Conservation (phyloP, 192 early-diverging fungal genomes). For the Entomortierella parvispora region DNA sequence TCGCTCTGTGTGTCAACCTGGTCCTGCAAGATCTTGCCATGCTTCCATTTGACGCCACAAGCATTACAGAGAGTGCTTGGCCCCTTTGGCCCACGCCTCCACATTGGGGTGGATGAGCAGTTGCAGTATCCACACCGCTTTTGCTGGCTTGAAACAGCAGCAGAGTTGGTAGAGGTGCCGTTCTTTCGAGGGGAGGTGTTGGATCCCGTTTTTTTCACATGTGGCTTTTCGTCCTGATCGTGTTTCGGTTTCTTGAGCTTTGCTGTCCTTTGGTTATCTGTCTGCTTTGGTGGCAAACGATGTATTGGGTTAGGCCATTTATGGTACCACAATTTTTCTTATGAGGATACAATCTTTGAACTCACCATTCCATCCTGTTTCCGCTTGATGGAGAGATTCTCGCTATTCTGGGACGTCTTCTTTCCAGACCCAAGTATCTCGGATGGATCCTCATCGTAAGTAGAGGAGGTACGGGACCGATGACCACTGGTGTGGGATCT, state of each 20-base stretch:
- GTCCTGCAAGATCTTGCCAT: conserved; percentile 74
- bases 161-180: conserved; percentile 2
- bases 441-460: conserved; percentile 29
- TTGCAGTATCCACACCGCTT: conserved; percentile 75
- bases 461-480: conserved; percentile 9
- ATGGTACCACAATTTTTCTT: too few species aligned
- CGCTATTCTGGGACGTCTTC: neutral
- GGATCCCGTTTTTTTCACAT: neutral
- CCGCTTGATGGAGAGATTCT: conserved; percentile 3
- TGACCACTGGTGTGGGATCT: neutral
- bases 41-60: conserved; percentile 86
- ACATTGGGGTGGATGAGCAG: conserved; percentile 78
- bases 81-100: conserved; percentile 79
- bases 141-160: conserved; percentile 7
- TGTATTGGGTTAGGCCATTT: neutral
- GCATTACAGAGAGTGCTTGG: conserved; percentile 77
- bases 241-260: conserved; percentile 19
- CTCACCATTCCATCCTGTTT: conserved; percentile 20
- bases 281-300: conserved; percentile 1
- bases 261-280: neutral
- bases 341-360: too few species aligned
- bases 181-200: conserved; percentile 1
- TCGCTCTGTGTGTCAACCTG: conserved; percentile 5
- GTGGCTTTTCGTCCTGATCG: conserved; percentile 10
- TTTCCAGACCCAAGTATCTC: conserved; percentile 34